These are phyloP conservation scores for Eucalyptus pauciflora DNA, from an alignment of 345 rosid genomes.

Conservation along the genomic window DNA sequence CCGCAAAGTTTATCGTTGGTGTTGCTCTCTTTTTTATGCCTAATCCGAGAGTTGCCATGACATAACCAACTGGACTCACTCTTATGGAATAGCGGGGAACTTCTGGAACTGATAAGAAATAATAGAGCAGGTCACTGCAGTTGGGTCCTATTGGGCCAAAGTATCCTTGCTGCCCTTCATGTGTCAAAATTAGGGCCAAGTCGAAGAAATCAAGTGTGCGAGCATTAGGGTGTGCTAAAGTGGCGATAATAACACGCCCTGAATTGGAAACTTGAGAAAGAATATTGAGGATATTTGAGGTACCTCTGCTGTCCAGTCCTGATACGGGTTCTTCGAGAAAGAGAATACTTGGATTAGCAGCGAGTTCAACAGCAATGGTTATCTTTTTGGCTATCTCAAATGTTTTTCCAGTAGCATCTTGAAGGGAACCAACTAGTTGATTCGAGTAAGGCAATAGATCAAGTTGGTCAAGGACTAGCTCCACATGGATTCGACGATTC, in stretches of 20 bases:
- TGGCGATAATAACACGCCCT: slow-evolving; percentile 3
- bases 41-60: slow-evolving; percentile 10
- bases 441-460: slow-evolving; percentile 16
- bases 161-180: slow-evolving; percentile 15
- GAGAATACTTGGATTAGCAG: slow-evolving; percentile 22
- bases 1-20: slow-evolving; percentile 4
- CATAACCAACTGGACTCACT: slow-evolving; percentile 14
- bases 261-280: slow-evolving; percentile 7
- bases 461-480: slow-evolving; percentile 12
- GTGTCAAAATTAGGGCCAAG: slow-evolving; percentile 11
- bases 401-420: slow-evolving; percentile 10
- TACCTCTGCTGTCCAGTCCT: slow-evolving; percentile 8
- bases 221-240: slow-evolving; percentile 6
- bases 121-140: slow-evolving; percentile 1
- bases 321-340: slow-evolving; percentile 17
- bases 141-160: slow-evolving; percentile 11
- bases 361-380: slow-evolving; percentile 18
- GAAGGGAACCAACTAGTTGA: slow-evolving; percentile 16
- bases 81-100: slow-evolving; percentile 1
- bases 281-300: slow-evolving; percentile 2
- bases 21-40: slow-evolving; percentile 1
- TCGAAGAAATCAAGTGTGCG: slow-evolving; percentile 7
- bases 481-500: slow-evolving; percentile 9
- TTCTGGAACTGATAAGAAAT: slow-evolving; percentile 11
- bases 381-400: slow-evolving; percentile 23